Base-by-base conservation (phyloP, 2,329 filamentous ascomycete genomes). In the Colletotrichum musae region DNA sequence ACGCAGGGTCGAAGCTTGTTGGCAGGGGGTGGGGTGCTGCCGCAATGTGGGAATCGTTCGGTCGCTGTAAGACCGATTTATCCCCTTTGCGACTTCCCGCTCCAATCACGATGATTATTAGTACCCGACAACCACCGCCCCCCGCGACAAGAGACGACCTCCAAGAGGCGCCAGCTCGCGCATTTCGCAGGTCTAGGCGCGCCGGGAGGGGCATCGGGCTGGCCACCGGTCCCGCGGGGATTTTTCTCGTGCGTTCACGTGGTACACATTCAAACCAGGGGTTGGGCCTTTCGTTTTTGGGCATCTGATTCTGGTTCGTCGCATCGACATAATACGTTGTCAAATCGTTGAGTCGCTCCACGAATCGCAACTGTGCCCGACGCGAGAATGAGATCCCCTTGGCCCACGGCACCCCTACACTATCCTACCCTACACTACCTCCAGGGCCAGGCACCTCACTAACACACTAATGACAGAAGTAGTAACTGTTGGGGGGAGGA, bases 1-100 rank as follows among this genome's bases (percentile, higher is more conserved):
- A 67, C 70, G 70, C 70, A 71, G 67, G 70, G 70, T 71, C 70
- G 70, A 71, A 71, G 70, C 70, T 71, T 71, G 70, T 71, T 65
- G 65, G 68, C 64, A 57, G 28, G 56, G 58, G 43, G 59, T 65
- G 69, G 69, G 66, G 51, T 59, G 41, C 59, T 63, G 53, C 48
- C 65, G 53, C 64, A 28, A 57, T 52, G 65, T 65, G 65, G 65
- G 65, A 70, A 70, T 64, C 56, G 68, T 72, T 72, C 70, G 70
- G 70, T 71, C 64, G 53, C 64, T 69, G 68, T 71, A 71, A 71
- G 70, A 72, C 70, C 70, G 70, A 72, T 64, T 61, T 26, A 43
- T 43, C 36, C 58, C 64, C 57, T 56, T 70, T 70, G 52, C 61
- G 66, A 59, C 57, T 70, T 62, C 48, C 61, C 66, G 61, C 67